Evolutionary conservation across 148 eudicot genomes (phyloP).

Genomic region (Silene conica): DNA sequence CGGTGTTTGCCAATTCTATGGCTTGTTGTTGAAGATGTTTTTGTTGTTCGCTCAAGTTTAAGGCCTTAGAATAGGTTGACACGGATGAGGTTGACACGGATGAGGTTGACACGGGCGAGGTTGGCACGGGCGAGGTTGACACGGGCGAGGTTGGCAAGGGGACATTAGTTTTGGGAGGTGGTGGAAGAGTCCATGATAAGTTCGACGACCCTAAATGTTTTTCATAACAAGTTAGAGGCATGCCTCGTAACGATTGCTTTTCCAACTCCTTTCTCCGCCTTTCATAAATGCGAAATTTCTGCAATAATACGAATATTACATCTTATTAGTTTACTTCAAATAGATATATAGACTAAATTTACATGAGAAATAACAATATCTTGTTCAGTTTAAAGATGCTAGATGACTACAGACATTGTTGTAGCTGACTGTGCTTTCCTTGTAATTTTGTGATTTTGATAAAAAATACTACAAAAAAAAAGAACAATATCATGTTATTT

Average conservation of each 20-base stretch:
- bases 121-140: too few relatives aligned
- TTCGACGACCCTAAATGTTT: neutral
- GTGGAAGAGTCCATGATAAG: conserved; percentile 1
- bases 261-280: neutral
- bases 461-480: too few relatives aligned
- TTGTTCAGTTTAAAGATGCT: too few relatives aligned
- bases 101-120: too few relatives aligned
- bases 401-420: too few relatives aligned
- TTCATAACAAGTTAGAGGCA: neutral
- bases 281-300: conserved; percentile 18
- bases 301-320: neutral
- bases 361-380: neutral
- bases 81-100: too few relatives aligned
- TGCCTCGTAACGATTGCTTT: neutral
- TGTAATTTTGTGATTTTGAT: too few relatives aligned
- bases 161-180: neutral
- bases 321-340: neutral
- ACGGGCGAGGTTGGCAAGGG: neutral
- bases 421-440: too few relatives aligned
- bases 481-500: too few relatives aligned
- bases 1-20: neutral
- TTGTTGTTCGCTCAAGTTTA: neutral
- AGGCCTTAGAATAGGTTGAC: neutral
- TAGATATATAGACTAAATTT: too few relatives aligned
- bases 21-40: too few relatives aligned